Evolutionary conservation across 23 red algal genomes (phyloP).

Genomic region (Gracilaria gracilis): DNA sequence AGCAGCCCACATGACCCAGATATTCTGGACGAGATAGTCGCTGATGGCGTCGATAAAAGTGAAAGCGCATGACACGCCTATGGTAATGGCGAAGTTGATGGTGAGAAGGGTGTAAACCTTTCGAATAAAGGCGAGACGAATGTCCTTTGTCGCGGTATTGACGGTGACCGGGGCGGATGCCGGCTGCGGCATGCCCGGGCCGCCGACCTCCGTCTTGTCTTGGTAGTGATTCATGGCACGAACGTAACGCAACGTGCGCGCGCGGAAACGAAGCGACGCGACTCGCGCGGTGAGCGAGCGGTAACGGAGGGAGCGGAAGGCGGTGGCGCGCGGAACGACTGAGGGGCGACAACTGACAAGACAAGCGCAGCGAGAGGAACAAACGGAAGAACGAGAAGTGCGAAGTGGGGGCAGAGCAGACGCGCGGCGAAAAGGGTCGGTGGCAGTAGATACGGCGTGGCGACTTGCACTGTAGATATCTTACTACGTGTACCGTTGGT

Average conservation of each 20-base stretch:
- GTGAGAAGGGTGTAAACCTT: conserved; percentile 94
- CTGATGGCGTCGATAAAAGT: conserved; percentile 73
- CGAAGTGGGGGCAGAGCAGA: not conserved
- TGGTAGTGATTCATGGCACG: conserved; percentile 3
- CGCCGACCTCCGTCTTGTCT: conserved; percentile 22
- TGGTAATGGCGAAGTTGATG: conserved; percentile 88
- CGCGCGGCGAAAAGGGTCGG: not conserved
- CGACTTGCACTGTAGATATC: too few relatives aligned
- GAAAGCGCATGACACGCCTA: conserved; percentile 72
- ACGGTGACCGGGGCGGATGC: conserved; percentile 42
- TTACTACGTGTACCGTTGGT: too few relatives aligned
- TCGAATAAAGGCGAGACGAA: conserved; percentile 92
- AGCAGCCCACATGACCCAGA: conserved; percentile 59
- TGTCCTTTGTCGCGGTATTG: conserved; percentile 37
- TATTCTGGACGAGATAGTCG: conserved; percentile 44
- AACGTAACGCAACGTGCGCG: not conserved
- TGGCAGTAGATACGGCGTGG: not conserved
- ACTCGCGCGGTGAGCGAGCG: not conserved
- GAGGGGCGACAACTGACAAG: not conserved
- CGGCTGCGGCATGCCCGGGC: conserved; percentile 19
- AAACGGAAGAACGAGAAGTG: not conserved
- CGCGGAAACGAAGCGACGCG: too few relatives aligned
- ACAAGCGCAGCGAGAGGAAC: not conserved
- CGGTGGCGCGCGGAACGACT: not conserved
- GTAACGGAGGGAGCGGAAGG: not conserved